Conservation (phyloP, 2,329 filamentous ascomycete species). For the Plectosphaerella plurivora region DNA sequence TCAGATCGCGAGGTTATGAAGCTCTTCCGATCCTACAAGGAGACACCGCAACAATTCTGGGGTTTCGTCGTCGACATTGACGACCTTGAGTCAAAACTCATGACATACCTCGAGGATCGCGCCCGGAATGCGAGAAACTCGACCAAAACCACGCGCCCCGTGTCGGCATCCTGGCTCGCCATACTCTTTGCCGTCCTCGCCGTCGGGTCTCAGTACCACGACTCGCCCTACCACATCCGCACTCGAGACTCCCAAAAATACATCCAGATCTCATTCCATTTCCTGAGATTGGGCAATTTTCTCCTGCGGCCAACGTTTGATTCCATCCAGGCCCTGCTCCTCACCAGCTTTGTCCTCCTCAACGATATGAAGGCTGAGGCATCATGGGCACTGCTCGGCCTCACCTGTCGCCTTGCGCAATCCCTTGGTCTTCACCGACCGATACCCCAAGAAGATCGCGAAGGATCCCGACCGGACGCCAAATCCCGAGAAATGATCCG, state of each 20-base stretch:
- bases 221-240: constrained; percentile 57
- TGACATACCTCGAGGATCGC: constrained; percentile 61
- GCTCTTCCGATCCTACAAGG: constrained; percentile 63
- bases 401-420: constrained; percentile 62
- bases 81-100: constrained; percentile 59
- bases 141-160: constrained; percentile 40
- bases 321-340: constrained; percentile 59
- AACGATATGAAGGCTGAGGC: constrained; percentile 69
- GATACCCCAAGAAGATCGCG: constrained; percentile 37
- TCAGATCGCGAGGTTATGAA: constrained; percentile 64
- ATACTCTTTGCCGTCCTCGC: constrained; percentile 62
- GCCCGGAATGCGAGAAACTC: constrained; percentile 48
- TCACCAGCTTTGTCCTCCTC: constrained; percentile 59
- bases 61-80: constrained; percentile 64
- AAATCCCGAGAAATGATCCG: constrained; percentile 51
- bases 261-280: constrained; percentile 62
- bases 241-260: constrained; percentile 57
- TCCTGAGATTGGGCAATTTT: constrained; percentile 59
- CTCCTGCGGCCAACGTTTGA: constrained; percentile 60
- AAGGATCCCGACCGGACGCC: constrained; percentile 36
- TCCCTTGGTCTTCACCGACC: constrained; percentile 57
- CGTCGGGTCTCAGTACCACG: constrained; percentile 63
- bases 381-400: constrained; percentile 60
- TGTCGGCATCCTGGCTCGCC: constrained; percentile 62
- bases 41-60: constrained; percentile 65